Evolutionary conservation across 768 basidiomycete genomes (phyloP), one percentile per base, ranked within the genome.

Genomic region (Leccinum imitatum): DNA sequence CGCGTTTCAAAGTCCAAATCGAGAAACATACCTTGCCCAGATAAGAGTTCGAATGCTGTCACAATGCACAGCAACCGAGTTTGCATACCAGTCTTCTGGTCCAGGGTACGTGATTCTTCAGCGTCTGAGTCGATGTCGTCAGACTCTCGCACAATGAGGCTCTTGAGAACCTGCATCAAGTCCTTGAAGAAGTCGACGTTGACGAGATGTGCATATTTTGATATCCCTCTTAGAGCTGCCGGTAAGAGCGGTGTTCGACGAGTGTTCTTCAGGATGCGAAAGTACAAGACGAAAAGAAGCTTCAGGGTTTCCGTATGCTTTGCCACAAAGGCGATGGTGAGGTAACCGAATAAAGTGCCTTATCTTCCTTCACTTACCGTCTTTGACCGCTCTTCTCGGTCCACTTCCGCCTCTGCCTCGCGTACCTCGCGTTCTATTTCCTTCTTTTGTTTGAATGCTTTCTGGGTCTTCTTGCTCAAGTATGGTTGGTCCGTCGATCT

Each of bases 171-270:
- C 56, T 84, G 80, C 79, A 99, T 83, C 51, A 99, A 80, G 76
- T 99, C 97, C 69, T 89, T 88, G 85, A 98, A 99, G 77, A 99
- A 98, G 73, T 99, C 95, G 66, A 98, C 84, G 75, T 97, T 99
- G 73, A 99, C 94, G 59, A 98, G 84, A 72, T 98, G 97, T 1
- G 96, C 90, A 70, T 93, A 98, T 76, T 86, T 88, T 3, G 95
- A 87, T 67, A 98, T 90, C 62, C 97, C 97, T 68, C 90, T 87
- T 63, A 99, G 80, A 47, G 95, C 95, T 33, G 90, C 84, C 21
- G 93, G 87, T 14, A 98, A 81, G 9, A 98, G 81, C 17, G 87
- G 84, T 2, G 90, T 90, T 33, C 89, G 86, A 23, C 78, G 80
- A 11, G 91, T 86, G 71, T 86, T 87, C 76, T 98, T 99, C 65